A percentile compares a stretch with the other conserved stretches of the same genome.
Evolutionary conservation across 2,329 filamentous ascomycete genomes (phyloP).

Genomic region (Talaromyces albobiverticillius): DNA sequence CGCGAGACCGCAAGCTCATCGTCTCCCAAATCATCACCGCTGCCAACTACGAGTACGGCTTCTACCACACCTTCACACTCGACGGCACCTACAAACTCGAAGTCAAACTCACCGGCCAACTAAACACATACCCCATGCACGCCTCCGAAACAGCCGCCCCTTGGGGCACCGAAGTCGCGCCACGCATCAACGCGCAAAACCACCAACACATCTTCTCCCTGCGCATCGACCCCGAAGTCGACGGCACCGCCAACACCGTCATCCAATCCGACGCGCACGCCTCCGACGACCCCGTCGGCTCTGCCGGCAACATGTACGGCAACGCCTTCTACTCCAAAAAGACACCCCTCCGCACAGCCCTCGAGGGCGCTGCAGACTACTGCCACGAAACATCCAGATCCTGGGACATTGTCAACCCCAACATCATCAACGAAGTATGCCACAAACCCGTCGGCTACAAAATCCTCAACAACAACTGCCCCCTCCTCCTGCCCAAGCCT

Average conservation of each 20-base stretch:
- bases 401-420: slow-evolving; percentile 87
- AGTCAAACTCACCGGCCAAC: slow-evolving; percentile 84
- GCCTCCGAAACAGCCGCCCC: slow-evolving; percentile 76
- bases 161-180: slow-evolving; percentile 90
- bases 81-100: slow-evolving; percentile 90
- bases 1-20: slow-evolving; percentile 79
- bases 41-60: slow-evolving; percentile 91
- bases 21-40: slow-evolving; percentile 92
- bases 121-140: slow-evolving; percentile 85
- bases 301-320: slow-evolving; percentile 77
- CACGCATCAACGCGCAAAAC: slow-evolving; percentile 89
- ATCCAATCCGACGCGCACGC: slow-evolving; percentile 75
- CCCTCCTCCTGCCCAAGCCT: slow-evolving; percentile 72
- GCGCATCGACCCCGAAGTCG: slow-evolving; percentile 81
- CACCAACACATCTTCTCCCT: slow-evolving; percentile 95
- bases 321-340: slow-evolving; percentile 86
- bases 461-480: slow-evolving; percentile 81
- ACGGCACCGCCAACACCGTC: slow-evolving; percentile 79
- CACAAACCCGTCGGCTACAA: slow-evolving; percentile 85
- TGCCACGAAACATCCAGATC: slow-evolving; percentile 75
- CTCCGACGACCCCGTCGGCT: slow-evolving; percentile 72
- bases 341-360: slow-evolving; percentile 71
- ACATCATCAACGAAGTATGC: slow-evolving; percentile 77
- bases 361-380: slow-evolving; percentile 72
- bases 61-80: slow-evolving; percentile 87